These are phyloP conservation scores for Conringia planisiliqua DNA, from an alignment of 345 rosid species.

Conservation along the genomic window DNA sequence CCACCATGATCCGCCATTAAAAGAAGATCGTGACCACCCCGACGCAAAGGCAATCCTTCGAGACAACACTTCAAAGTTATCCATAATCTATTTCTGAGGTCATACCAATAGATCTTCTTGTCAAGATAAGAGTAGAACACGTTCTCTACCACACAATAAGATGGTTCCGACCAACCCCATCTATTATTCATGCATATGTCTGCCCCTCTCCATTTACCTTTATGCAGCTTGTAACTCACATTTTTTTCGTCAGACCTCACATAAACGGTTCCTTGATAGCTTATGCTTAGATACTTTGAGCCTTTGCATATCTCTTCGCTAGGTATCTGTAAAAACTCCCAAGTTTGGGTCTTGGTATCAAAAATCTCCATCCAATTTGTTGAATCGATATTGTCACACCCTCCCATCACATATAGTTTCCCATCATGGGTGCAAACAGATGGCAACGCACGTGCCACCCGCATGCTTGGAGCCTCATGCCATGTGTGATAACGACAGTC, in stretches of 20 bases:
- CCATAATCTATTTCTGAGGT: background rate
- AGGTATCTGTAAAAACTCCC: background rate
- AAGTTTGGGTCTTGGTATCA: background rate
- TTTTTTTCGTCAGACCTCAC: background rate
- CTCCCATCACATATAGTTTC: background rate
- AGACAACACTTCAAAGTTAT: background rate
- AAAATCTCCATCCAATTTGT: background rate
- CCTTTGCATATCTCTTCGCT: background rate
- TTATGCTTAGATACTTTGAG: background rate
- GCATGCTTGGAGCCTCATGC: background rate
- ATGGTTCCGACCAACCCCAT: background rate
- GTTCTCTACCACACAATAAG: background rate
- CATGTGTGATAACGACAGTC: background rate
- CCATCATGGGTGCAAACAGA: background rate
- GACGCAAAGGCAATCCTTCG: background rate
- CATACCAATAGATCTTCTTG: background rate
- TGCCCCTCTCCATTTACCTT: background rate
- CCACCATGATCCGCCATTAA: background rate
- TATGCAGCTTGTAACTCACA: background rate
- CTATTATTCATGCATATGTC: background rate
- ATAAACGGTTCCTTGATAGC: background rate
- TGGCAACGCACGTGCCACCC: background rate
- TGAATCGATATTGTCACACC: background rate
- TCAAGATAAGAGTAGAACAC: background rate
- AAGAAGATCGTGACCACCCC: no score